A percentile compares a stretch with the other conserved stretches of the same genome.
These are phyloP conservation scores for Fraxinus cuspidata DNA, from an alignment of 257 asterid genomes.

Conservation along the genomic window DNA sequence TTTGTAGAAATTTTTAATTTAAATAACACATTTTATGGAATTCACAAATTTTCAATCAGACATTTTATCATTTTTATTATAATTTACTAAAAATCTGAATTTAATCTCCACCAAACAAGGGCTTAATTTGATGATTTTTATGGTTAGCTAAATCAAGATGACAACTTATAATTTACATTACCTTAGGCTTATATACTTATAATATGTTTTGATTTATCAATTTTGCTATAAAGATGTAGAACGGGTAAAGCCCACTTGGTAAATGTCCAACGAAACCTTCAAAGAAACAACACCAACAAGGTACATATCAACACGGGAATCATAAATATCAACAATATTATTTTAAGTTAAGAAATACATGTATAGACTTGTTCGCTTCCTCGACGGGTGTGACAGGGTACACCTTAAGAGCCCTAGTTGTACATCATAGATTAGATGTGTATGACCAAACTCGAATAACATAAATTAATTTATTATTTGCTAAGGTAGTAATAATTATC, in stretches of 20 bases:
- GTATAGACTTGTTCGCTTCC: neutral
- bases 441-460: constrained; percentile 7
- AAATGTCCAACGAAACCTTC: neutral
- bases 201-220: neutral
- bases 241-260: neutral
- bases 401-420: neutral
- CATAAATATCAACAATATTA: neutral
- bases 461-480: constrained; percentile 3
- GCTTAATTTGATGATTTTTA: too few relatives aligned
- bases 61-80: too few relatives aligned
- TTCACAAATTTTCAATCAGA: too few relatives aligned
- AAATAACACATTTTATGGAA: too few relatives aligned
- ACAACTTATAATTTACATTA: neutral
- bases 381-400: neutral
- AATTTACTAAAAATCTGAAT: too few relatives aligned
- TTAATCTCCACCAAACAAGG: too few relatives aligned
- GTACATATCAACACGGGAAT: neutral
- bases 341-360: neutral
- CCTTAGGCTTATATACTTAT: neutral
- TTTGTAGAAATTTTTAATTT: too few relatives aligned
- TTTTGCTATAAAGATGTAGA: too few relatives aligned
- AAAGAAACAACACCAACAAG: too few relatives aligned
- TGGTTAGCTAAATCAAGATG: neutral
- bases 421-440: neutral
- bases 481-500: neutral